These are phyloP conservation scores for Hypoxylon sp. DNA, from an alignment of 2,329 filamentous ascomycete genomes.

Conservation along the genomic window DNA sequence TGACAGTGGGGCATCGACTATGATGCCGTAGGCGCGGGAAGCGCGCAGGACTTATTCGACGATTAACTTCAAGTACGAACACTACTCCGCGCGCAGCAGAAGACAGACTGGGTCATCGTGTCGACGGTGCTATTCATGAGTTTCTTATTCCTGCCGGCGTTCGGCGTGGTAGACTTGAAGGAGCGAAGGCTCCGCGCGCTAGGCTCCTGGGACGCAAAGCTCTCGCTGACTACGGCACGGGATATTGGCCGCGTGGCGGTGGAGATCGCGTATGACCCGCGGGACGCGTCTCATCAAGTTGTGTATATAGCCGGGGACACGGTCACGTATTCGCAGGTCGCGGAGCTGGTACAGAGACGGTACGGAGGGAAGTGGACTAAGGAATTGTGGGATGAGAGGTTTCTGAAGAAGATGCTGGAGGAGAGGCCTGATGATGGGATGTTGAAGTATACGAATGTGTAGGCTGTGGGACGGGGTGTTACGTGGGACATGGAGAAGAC, in stretches of 20 bases:
- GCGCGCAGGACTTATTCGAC: constrained; percentile 74
- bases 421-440: constrained; percentile 61
- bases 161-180: constrained; percentile 71
- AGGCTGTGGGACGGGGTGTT: constrained; percentile 64
- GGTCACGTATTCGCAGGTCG: constrained; percentile 63
- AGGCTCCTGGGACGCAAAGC: constrained; percentile 70
- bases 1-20: constrained; percentile 84
- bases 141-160: constrained; percentile 74
- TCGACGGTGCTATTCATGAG: constrained; percentile 79
- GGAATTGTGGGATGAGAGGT: constrained; percentile 60
- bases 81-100: constrained; percentile 62
- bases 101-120: constrained; percentile 72
- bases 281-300: constrained; percentile 53
- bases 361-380: constrained; percentile 57
- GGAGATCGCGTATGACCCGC: constrained; percentile 63
- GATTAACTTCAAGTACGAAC: constrained; percentile 73
- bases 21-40: constrained; percentile 70
- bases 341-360: constrained; percentile 61
- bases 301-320: constrained; percentile 69
- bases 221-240: constrained; percentile 72
- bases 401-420: constrained; percentile 57
- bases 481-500: constrained; percentile 64
- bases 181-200: constrained; percentile 64
- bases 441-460: constrained; percentile 67
- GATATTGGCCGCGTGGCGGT: constrained; percentile 75